Evolutionary conservation across 2,329 filamentous ascomycete species (phyloP).

Genomic region (Phialemonium atrogriseum): DNA sequence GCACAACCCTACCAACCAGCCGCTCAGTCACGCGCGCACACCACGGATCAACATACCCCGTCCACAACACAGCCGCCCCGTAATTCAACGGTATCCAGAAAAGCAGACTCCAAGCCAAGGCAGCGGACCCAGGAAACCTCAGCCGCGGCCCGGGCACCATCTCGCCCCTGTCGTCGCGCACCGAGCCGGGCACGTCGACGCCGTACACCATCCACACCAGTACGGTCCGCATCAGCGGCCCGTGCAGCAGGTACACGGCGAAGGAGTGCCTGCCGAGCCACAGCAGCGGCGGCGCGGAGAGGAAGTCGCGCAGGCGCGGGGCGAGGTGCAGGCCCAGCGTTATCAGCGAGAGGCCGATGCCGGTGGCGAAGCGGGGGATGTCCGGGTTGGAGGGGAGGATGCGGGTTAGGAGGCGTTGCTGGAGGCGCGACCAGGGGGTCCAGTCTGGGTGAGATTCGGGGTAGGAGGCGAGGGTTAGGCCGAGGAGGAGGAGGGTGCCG

Average conservation of each 20-base stretch:
- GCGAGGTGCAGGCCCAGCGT: constrained; percentile 45
- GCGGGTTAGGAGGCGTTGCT: constrained; percentile 30
- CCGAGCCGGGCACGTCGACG: constrained; percentile 26
- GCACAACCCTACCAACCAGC: constrained; percentile 14
- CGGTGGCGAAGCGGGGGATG: constrained; percentile 30
- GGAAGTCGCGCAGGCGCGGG: constrained; percentile 37
- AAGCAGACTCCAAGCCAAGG: constrained; percentile 28
- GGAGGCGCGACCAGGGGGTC: constrained; percentile 42
- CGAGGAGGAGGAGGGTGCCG: constrained; percentile 38
- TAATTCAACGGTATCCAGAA: constrained; percentile 41
- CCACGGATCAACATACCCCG: constrained; percentile 43
- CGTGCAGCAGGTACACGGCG: constrained; percentile 57
- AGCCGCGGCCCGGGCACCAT: constrained; percentile 24
- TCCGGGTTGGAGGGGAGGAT: constrained; percentile 40
- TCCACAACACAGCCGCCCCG: constrained; percentile 39
- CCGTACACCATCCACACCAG: constrained; percentile 54
- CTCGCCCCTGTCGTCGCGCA: constrained; percentile 24
- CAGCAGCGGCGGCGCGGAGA: constrained; percentile 46
- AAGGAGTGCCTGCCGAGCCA: constrained; percentile 59
- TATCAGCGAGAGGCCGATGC: constrained; percentile 31
- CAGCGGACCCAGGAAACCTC: constrained; percentile 25
- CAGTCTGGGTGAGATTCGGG: constrained; percentile 47
- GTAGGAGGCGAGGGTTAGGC: constrained; percentile 51
- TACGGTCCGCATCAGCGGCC: constrained; percentile 49
- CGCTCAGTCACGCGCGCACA: constrained; percentile 35